Conservation (phyloP, 2,329 filamentous ascomycete species). For the Talaromyces sp. region DNA sequence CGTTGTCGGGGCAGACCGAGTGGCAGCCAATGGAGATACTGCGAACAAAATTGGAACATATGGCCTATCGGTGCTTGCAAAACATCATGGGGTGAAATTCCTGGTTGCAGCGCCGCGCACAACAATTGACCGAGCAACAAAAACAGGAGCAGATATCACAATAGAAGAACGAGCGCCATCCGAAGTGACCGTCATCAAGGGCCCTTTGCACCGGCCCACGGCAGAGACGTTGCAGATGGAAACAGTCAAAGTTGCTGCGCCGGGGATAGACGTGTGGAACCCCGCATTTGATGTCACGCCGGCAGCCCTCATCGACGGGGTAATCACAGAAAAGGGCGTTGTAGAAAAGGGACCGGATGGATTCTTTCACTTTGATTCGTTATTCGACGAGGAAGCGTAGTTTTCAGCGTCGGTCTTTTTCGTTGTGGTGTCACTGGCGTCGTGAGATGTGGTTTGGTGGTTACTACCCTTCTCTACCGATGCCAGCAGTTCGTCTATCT, state of each 20-base stretch:
- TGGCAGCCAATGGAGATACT: conserved; percentile 94
- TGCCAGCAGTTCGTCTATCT: conserved; percentile 40
- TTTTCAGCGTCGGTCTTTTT: conserved; percentile 5
- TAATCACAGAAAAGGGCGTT: conserved; percentile 88
- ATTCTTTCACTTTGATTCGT: conserved; percentile 55
- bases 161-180: conserved; percentile 81
- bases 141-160: conserved; percentile 71
- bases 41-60: conserved; percentile 99
- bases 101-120: conserved; percentile 92
- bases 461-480: conserved; percentile 15
- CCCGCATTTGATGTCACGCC: conserved; percentile 96
- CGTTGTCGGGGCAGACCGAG: conserved; percentile 89
- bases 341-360: conserved; percentile 72
- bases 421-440: neutral
- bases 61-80: conserved; percentile 82
- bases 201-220: conserved; percentile 62
- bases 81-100: conserved; percentile 85
- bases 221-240: conserved; percentile 48
- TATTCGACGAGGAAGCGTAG: conserved; percentile 21
- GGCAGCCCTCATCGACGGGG: conserved; percentile 79
- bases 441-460: neutral
- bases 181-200: conserved; percentile 81
- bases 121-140: conserved; percentile 81
- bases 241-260: conserved; percentile 72
- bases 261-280: conserved; percentile 85